Conservation (phyloP, 192 early-diverging fungal species). For the Umbelopsis isabellina region DNA sequence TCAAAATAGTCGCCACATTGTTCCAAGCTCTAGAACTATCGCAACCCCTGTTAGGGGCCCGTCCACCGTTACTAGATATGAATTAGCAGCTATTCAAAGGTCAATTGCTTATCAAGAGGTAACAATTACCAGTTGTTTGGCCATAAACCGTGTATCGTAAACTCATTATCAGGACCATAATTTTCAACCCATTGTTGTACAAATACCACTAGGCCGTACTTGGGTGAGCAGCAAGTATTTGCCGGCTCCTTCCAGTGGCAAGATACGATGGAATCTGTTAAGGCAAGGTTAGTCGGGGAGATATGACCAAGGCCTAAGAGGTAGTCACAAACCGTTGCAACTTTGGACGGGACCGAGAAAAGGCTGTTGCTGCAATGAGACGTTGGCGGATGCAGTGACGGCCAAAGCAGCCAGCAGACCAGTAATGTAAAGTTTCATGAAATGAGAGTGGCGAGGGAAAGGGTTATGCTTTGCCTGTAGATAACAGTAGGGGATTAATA, state of each 20-base stretch:
- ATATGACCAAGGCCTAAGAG: neutral
- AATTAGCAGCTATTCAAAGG: neutral
- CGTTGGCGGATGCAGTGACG: neutral
- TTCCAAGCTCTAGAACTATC: conserved; percentile 62
- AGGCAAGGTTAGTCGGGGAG: neutral
- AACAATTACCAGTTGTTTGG: conserved; percentile 43
- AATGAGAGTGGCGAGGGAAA: too few relatives aligned
- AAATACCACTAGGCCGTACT: conserved; percentile 38
- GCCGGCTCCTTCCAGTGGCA: conserved; percentile 37
- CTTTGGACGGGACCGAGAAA: neutral
- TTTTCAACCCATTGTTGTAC: conserved; percentile 38
- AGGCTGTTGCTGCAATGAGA: neutral
- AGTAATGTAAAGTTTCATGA: conserved; percentile 9
- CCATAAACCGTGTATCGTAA: conserved; percentile 50
- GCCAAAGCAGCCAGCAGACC: neutral
- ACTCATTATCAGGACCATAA: conserved; percentile 41
- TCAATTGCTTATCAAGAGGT: neutral
- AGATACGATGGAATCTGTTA: conserved; percentile 26
- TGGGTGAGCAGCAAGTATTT: conserved; percentile 37
- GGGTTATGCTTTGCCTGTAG: too few relatives aligned
- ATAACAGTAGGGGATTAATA: too few relatives aligned
- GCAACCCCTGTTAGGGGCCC: conserved; percentile 55
- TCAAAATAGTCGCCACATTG: conserved; percentile 58
- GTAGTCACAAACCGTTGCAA: conserved; percentile 13
- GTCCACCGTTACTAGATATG: conserved; percentile 39